phyloP scores from a whole-genome alignment of 2,329 filamentous ascomycete species.

The Penicillium sp. region DNA sequence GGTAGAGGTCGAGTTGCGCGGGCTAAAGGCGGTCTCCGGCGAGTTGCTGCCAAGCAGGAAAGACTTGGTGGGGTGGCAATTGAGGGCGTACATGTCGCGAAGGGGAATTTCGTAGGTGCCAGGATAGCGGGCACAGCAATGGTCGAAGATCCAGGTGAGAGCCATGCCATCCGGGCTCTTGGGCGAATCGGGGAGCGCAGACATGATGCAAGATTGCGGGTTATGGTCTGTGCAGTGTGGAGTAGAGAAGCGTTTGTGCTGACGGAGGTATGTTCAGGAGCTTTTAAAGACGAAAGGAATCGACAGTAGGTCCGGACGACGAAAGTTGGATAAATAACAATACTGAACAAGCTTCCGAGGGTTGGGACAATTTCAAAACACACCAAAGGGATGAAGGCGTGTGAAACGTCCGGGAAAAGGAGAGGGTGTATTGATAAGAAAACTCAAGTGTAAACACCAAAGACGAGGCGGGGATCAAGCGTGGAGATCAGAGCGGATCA shows the following conservation, averaged over 20 bases:
- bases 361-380: slow-evolving; percentile 18
- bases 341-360: slow-evolving; percentile 10
- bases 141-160: slow-evolving; percentile 59
- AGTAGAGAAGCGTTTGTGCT: neutral
- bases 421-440: neutral
- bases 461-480: neutral
- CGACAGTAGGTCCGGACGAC: neutral
- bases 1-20: slow-evolving; percentile 35
- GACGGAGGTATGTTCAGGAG: neutral
- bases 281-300: slow-evolving; percentile 2
- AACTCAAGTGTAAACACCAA: neutral
- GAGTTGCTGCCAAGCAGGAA: slow-evolving; percentile 28
- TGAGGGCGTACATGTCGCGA: slow-evolving; percentile 68
- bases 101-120: slow-evolving; percentile 67
- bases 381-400: slow-evolving; percentile 12
- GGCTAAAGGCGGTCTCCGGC: slow-evolving; percentile 41
- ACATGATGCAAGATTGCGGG: slow-evolving; percentile 8
- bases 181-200: slow-evolving; percentile 18
- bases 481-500: slow-evolving; percentile 2
- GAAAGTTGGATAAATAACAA: slow-evolving; percentile 15
- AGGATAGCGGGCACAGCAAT: slow-evolving; percentile 58
- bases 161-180: slow-evolving; percentile 43
- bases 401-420: slow-evolving; percentile 10
- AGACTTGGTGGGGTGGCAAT: slow-evolving; percentile 56
- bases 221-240: neutral